Base-by-base conservation (phyloP, 139 green algal genomes). In the Chlorella sp. region DNA sequence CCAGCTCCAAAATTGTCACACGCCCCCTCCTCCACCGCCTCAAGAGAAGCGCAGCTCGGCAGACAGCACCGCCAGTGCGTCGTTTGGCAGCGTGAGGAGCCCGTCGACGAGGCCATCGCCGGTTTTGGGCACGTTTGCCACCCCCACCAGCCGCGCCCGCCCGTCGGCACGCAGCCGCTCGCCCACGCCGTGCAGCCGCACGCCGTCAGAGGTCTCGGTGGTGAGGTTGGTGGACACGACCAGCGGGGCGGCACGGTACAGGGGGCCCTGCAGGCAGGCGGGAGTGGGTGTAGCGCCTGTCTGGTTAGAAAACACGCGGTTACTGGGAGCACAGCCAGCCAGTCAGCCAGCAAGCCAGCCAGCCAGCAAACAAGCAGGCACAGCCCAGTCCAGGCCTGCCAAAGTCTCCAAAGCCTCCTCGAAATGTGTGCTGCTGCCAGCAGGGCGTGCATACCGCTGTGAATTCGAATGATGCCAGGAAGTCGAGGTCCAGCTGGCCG, bases 31-130 rank as follows among this genome's bases (percentile, higher is more conserved):
- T 5, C n/a, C 48, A 57, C 21, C 64, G 64, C 64, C 64, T 71
- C 64, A 71, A 5, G 64, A 71, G 64, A 71, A 71, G 22, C 64
- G 64, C 26, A 93, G 76, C 61, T 93, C 91, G 21, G 88, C 91
- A 19, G 87, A 91, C 34, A 93, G 87, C 87, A 90, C 87, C 0
- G 96, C 96, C 37, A 97, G 92, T 0, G 93, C 93, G 66, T 98
- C 96, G 42, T 91, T 96, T 48, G 96, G 96, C 69, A 98, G 92
- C 92, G 94, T 94, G 34, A 98, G 89, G 86, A 98, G 98, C 18
- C 66, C 90, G 90, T 98, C 91, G 21, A 98, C 73, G n/a, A 97
- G 94, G 1, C 60, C 26, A 69, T 98, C 96, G 11, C 81, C 91
- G 4, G 94, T 95, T 66, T 87, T 91, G 0, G 92, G 92, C 87